Evolutionary conservation across 192 early-diverging fungal species (phyloP), one percentile per base, ranked within the genome.

Genomic region (Coemansia sp.): DNA sequence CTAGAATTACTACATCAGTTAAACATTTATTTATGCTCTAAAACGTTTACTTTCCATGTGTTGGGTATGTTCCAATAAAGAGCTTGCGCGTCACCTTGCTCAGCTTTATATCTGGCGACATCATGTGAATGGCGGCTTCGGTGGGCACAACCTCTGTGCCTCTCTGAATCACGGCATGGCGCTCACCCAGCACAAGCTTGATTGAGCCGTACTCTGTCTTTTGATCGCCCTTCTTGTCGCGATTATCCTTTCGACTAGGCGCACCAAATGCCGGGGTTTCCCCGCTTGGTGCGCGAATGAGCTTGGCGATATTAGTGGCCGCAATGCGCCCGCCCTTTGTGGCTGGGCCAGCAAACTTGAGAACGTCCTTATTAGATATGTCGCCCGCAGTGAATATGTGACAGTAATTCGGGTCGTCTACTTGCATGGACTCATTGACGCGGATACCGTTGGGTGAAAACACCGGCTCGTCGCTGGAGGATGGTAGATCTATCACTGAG

Each of bases 331-430:
- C 82, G 4, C 68, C 65, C 12, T 38, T 49, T 17, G 71, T 37
- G 7, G 82, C 82, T 12, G 69, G 58, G 1, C 74, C 71, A 27
- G 77, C 82, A 14, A 74, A 53, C 39, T 84, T 84, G 35, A 76
- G 68, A 29, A 65, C 24, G 3, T 62, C 71, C 3, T 36, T 65
- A 64, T 83, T 85, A 29, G 72, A 76, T 19, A 93, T 86, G 70
- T 95, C 94, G 19, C 94, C 94, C 5, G 83, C 77, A 8, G 91
- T 87, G 73, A 90, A 95, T 41, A 95, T 88, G 62, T 94, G 76
- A 3, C 83, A 86, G 72, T 87, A 87, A 2, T 69, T 49, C 6
- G 81, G 76, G 60, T 92, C 89, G 12, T 78, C 72, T 6, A 94
- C 70, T 74, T 96, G 94, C 47, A 93, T 77, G 2, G 88, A 88